Percentiles rank a stretch among this genome's conserved stretches.
Conservation (phyloP, 1,284 basidiomycete genomes). For the Macrocystidia cucumis region DNA sequence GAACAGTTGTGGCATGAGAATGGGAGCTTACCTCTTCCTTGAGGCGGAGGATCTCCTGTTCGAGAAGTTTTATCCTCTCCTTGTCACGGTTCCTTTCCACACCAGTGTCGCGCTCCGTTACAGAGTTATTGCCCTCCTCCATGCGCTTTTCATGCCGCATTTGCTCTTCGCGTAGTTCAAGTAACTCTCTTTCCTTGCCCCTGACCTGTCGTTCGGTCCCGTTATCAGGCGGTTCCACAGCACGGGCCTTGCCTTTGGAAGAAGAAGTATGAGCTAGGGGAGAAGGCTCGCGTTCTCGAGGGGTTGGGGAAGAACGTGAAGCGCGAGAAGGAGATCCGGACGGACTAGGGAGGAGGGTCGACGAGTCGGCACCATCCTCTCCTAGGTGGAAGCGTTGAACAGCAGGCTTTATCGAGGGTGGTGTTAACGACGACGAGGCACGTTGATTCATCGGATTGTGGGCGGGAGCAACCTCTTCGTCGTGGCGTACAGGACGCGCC, state of each 20-base stretch:
- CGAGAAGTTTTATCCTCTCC: conserved; percentile 53
- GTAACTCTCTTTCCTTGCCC: conserved; percentile 55
- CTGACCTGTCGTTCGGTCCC: conserved; percentile 38
- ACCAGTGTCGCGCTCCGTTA: conserved; percentile 19
- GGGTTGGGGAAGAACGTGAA: not conserved
- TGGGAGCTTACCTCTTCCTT: conserved; percentile 47
- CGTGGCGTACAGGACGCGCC: conserved; percentile 7
- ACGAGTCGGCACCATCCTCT: conserved; percentile 28
- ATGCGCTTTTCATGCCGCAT: conserved; percentile 31
- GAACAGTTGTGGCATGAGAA: conserved; percentile 2
- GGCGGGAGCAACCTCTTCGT: conserved; percentile 14
- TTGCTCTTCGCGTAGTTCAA: conserved; percentile 43
- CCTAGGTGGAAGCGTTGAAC: conserved; percentile 32
- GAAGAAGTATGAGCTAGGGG: too few relatives aligned
- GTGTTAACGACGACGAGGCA: conserved; percentile 18
- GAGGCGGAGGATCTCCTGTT: conserved; percentile 56
- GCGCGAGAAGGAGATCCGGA: conserved; percentile 15
- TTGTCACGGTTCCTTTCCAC: conserved; percentile 48
- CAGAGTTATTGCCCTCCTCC: conserved; percentile 16
- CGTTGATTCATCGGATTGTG: not conserved
- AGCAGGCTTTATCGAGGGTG: conserved; percentile 33
- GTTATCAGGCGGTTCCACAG: too few relatives aligned
- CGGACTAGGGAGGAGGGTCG: conserved; percentile 29
- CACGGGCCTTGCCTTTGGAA: too few relatives aligned
- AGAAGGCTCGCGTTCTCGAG: conserved; percentile 4